Base-by-base conservation (phyloP, 2,329 filamentous ascomycete genomes). In the Paraconiothyrium brasiliense region DNA sequence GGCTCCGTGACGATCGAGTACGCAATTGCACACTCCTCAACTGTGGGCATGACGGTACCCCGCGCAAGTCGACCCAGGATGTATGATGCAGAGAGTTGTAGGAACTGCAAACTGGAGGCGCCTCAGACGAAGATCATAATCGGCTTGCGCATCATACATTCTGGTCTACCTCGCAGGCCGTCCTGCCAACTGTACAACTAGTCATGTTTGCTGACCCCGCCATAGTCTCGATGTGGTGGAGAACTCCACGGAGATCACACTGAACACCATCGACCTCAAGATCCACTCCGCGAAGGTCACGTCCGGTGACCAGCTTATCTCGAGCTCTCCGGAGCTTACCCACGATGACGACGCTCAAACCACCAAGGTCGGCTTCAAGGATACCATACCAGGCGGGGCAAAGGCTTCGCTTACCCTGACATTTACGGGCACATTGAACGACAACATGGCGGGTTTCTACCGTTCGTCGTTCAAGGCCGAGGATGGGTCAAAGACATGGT, bases 361-460 rank as follows among this genome's bases (percentile, higher is more conserved):
- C 32, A 93, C 91, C 63, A 96, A 89, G 73, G 86, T 97, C 77
- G 87, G 88, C 68, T 93, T 98, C 75, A 85, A 89, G 67, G 86
- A 93, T 76, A 85, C 84, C 50, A 84, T 98, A 63, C 79, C 87
- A 24, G 90, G 91, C 65, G 93, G 92, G 27, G 85, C 87, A 73
- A 94, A 93, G 83, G 92, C 91, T 22, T 89, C 90, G 80, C 81
- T 96, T 64, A 89, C 89, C 74, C 87, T 93, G 72, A 90, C 86
- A 69, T 97, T 96, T 80, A 89, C 87, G 10, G 93, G 93, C 44
- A 86, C 84, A 47, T 83, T 97, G 73, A 97, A 97, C 79, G 92
- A 97, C 78, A 94, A 95, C 81, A 97, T 98, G 93, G 94, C 94
- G 52, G 94, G 94, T 51, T 98, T 98, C 86, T 98, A 98, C 82